Evolutionary conservation across 2,329 filamentous ascomycete genomes (phyloP).

Genomic region (Clonostachys rosea): DNA sequence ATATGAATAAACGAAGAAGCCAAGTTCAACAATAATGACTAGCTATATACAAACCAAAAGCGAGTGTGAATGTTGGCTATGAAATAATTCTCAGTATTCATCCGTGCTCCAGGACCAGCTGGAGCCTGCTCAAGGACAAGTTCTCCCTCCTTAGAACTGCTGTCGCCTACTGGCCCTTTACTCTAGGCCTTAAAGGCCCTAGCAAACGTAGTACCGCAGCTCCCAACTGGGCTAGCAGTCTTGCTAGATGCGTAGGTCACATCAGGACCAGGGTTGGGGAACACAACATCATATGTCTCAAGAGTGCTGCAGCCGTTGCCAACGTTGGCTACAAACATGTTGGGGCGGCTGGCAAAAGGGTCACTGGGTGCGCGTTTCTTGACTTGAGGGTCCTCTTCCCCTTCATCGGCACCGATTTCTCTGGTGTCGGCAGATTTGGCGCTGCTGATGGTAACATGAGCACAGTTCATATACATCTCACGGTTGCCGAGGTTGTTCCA

Average conservation of each 20-base stretch:
- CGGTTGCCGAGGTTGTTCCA: slow-evolving; percentile 74
- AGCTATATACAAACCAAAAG: too few relatives aligned
- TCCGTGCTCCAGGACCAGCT: too few relatives aligned
- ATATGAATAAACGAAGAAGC: too few relatives aligned
- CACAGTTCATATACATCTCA: slow-evolving; percentile 88
- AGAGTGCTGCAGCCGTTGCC: slow-evolving; percentile 52
- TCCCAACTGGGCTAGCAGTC: slow-evolving; percentile 27
- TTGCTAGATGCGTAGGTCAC: slow-evolving; percentile 31
- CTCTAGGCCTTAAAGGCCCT: too few relatives aligned
- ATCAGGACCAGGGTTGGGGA: slow-evolving; percentile 60
- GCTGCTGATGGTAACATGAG: slow-evolving; percentile 57
- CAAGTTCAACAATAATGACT: too few relatives aligned
- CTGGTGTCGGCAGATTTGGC: slow-evolving; percentile 11
- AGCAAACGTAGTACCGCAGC: neutral
- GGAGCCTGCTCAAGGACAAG: too few relatives aligned
- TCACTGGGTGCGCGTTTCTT: neutral
- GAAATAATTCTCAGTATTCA: too few relatives aligned
- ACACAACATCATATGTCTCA: slow-evolving; percentile 54
- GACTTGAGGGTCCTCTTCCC: too few relatives aligned
- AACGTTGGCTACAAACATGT: slow-evolving; percentile 70
- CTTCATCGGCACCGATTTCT: too few relatives aligned
- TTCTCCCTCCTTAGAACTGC: too few relatives aligned
- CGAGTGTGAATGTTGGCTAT: too few relatives aligned
- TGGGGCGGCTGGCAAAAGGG: slow-evolving; percentile 53
- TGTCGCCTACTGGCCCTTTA: too few relatives aligned